These are phyloP conservation scores for Phytopythium vexans DNA, from an alignment of 352 stramenopile species.

Conservation along the genomic window DNA sequence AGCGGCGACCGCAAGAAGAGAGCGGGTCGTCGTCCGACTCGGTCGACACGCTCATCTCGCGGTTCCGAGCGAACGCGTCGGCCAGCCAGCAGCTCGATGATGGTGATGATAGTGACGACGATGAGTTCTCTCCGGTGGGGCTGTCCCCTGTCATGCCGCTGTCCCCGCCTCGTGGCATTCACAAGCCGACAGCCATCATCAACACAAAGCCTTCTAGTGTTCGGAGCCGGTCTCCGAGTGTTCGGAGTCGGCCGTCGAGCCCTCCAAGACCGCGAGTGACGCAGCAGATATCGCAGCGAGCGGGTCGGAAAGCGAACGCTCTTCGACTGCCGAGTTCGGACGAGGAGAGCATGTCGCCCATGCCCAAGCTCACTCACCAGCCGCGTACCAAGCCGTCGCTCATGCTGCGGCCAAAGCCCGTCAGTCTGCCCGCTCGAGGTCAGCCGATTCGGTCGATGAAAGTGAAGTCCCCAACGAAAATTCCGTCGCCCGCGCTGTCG, in stretches of 20 bases:
- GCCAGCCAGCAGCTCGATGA: background rate
- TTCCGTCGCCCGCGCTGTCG: conserved; percentile 7
- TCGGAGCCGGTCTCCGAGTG: too few relatives aligned
- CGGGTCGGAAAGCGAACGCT: too few relatives aligned
- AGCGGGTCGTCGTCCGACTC: conserved; percentile 20
- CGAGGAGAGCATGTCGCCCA: conserved; percentile 21
- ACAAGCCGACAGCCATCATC: background rate
- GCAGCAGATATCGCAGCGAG: too few relatives aligned
- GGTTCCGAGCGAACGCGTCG: conserved; percentile 36
- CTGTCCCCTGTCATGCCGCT: background rate
- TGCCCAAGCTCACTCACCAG: conserved; percentile 45
- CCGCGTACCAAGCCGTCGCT: conserved; percentile 41
- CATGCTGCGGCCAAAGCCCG: conserved; percentile 11
- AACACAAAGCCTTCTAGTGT: too few relatives aligned
- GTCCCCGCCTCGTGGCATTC: too few relatives aligned
- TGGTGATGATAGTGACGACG: conserved; percentile 5
- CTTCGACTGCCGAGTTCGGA: too few relatives aligned
- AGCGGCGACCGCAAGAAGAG: conserved; percentile 32
- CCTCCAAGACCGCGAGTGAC: too few relatives aligned
- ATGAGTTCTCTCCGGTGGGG: conserved; percentile 8
- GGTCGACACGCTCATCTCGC: conserved; percentile 45
- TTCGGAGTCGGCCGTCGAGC: too few relatives aligned
- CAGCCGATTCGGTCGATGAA: conserved; percentile 3
- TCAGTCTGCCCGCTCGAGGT: background rate
- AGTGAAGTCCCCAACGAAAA: conserved; percentile 5